A percentile compares a stretch with the other conserved stretches of the same genome.
phyloP scores from a whole-genome alignment of 768 basidiomycete genomes.

The Mycena kentingensis region DNA sequence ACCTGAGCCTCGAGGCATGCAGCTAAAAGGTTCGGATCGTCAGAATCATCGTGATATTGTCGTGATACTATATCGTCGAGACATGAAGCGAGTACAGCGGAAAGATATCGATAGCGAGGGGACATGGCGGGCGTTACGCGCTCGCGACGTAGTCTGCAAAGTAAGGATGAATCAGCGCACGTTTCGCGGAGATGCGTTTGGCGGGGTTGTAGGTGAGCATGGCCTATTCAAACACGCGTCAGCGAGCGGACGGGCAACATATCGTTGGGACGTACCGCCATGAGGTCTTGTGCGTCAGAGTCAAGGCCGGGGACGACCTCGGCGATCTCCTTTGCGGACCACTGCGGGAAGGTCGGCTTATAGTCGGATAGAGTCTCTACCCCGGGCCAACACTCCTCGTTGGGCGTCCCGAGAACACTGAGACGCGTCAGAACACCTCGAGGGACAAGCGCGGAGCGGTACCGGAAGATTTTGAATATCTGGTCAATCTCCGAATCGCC shows the following conservation, averaged over 20 bases:
- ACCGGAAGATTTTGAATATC: conserved; percentile 99
- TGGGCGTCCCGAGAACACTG: conserved; percentile 93
- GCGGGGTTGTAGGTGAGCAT: conserved; percentile 87
- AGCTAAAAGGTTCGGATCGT: no score
- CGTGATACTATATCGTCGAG: no score
- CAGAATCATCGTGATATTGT: no score
- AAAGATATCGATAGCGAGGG: no score
- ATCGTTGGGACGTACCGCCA: conserved; percentile 52
- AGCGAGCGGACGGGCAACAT: conserved; percentile 1
- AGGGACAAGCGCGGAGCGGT: conserved; percentile 24
- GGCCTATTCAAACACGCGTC: conserved; percentile 39
- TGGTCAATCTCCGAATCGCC: conserved; percentile 99
- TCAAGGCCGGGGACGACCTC: conserved; percentile 72
- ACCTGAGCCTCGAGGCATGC: no score
- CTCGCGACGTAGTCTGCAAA: conserved; percentile 40
- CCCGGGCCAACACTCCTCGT: conserved; percentile 90
- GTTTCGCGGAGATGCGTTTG: conserved; percentile 83
- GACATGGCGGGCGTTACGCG: no score
- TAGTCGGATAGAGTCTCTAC: conserved; percentile 89
- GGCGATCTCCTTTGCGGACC: conserved; percentile 76
- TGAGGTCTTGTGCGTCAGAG: conserved; percentile 74
- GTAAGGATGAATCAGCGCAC: conserved; percentile 53
- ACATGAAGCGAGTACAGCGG: no score
- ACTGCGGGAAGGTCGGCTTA: conserved; percentile 96
- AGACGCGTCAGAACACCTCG: neutral